phyloP scores from a whole-genome alignment of 1,139 yeast species.

The Diutina rugosa region DNA sequence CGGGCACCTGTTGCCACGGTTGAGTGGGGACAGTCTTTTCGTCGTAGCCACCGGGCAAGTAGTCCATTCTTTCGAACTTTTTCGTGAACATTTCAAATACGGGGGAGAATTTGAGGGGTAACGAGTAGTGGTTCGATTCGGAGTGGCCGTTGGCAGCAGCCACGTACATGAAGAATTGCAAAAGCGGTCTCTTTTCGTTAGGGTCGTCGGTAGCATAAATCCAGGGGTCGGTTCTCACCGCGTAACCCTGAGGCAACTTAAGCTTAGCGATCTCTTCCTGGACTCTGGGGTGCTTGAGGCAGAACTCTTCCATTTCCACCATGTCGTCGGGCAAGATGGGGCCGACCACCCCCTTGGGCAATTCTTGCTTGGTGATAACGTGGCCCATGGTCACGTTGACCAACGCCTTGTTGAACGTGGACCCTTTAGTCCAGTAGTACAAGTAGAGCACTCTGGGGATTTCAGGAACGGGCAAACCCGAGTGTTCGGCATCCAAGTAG shows the following conservation, averaged over 20 bases:
- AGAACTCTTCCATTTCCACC: slow-evolving; percentile 36
- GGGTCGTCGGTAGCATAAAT: slow-evolving; percentile 72
- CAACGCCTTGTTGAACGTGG: slow-evolving; percentile 58
- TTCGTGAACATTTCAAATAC: slow-evolving; percentile 58
- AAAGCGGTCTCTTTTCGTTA: slow-evolving; percentile 45
- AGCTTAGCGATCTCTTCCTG: slow-evolving; percentile 51
- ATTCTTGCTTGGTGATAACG: slow-evolving; percentile 41
- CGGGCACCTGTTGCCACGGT: slow-evolving; percentile 47
- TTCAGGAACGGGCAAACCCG: slow-evolving; percentile 41
- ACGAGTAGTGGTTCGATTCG: slow-evolving; percentile 76
- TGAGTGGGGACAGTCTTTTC: slow-evolving; percentile 45
- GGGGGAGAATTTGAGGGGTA: slow-evolving; percentile 74
- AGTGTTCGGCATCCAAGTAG: slow-evolving; percentile 57
- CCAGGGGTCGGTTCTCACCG: slow-evolving; percentile 73
- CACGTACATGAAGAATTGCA: slow-evolving; percentile 72
- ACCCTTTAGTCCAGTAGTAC: slow-evolving; percentile 49
- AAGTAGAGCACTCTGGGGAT: slow-evolving; percentile 57
- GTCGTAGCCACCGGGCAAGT: slow-evolving; percentile 63
- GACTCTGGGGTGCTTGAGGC: slow-evolving; percentile 45
- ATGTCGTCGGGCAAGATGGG: slow-evolving; percentile 68
- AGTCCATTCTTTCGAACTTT: slow-evolving; percentile 66
- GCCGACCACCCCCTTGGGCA: slow-evolving; percentile 58
- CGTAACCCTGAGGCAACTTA: slow-evolving; percentile 41
- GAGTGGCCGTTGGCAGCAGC: slow-evolving; percentile 54
- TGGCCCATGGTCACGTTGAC: slow-evolving; percentile 56